These are phyloP conservation scores for Fusarium poae DNA, from an alignment of 2,329 filamentous ascomycete species.

Conservation along the genomic window DNA sequence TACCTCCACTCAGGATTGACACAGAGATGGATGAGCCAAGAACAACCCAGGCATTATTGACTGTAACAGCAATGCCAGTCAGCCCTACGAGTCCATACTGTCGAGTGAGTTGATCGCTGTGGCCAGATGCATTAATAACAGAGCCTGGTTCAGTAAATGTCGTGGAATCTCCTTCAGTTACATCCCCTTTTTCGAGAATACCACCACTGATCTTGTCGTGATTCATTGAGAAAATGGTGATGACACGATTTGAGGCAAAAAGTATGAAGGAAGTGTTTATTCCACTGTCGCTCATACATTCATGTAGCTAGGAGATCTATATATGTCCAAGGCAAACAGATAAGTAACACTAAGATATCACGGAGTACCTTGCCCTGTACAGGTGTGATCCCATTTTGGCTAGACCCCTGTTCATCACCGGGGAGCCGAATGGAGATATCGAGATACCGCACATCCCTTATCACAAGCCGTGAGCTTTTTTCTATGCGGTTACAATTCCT, in stretches of 20 bases:
- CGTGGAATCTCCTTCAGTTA: conserved; percentile 19
- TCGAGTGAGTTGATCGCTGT: conserved; percentile 42
- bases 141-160: conserved; percentile 27
- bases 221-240: conserved; percentile 5
- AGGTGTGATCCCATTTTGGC: conserved; percentile 16
- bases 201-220: conserved; percentile 21
- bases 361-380: neutral
- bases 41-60: conserved; percentile 49
- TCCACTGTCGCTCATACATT: fast-evolving
- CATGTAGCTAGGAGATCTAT: neutral
- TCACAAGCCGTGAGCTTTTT: neutral
- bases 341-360: conserved; percentile 1
- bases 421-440: conserved; percentile 10
- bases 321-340: neutral
- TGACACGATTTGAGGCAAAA: neutral
- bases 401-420: conserved; percentile 29
- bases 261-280: neutral
- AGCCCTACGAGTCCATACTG: conserved; percentile 46
- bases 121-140: conserved; percentile 38
- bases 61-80: conserved; percentile 46
- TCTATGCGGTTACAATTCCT: neutral
- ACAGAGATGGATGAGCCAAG: conserved; percentile 46
- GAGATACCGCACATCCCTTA: conserved; percentile 14
- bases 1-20: conserved; percentile 42
- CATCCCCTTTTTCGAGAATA: conserved; percentile 17